phyloP scores from a whole-genome alignment of 805 yeast genomes.

The Ogataea polymorpha region DNA sequence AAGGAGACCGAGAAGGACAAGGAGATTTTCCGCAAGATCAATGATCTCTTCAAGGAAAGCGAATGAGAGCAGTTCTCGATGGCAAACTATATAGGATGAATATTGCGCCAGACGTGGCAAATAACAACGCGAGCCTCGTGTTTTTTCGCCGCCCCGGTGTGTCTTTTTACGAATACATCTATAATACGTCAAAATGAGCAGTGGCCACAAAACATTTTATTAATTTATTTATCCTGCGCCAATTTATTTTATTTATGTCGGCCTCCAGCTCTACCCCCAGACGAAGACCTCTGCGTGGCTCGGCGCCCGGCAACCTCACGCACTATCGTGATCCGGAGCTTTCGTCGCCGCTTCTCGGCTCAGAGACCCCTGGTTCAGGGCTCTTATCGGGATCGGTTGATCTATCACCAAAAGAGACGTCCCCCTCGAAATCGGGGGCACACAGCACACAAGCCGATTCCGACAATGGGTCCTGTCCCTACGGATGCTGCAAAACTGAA shows the following conservation, averaged over 20 bases:
- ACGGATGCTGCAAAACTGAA: constrained; percentile 28
- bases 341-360: neutral
- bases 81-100: neutral
- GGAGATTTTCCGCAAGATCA: constrained; percentile 45
- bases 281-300: constrained; percentile 16
- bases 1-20: constrained; percentile 59
- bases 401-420: constrained; percentile 11
- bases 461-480: constrained; percentile 21
- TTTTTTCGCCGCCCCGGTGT: too few species aligned
- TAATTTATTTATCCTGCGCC: constrained; percentile 3
- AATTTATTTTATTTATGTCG: constrained; percentile 11
- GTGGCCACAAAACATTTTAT: too few species aligned
- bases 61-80: neutral
- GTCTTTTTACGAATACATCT: too few species aligned
- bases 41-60: constrained; percentile 43
- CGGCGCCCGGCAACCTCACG: constrained; percentile 22
- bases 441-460: constrained; percentile 1
- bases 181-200: too few species aligned
- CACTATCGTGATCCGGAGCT: constrained; percentile 16
- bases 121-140: too few species aligned
- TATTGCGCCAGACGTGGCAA: too few species aligned
- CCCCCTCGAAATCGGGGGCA: neutral
- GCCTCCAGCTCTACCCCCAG: constrained; percentile 15
- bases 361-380: constrained; percentile 9
- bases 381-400: constrained; percentile 10